These are phyloP conservation scores for Penicillium psychrosexuale DNA, from an alignment of 2,329 filamentous ascomycete genomes.

Conservation along the genomic window DNA sequence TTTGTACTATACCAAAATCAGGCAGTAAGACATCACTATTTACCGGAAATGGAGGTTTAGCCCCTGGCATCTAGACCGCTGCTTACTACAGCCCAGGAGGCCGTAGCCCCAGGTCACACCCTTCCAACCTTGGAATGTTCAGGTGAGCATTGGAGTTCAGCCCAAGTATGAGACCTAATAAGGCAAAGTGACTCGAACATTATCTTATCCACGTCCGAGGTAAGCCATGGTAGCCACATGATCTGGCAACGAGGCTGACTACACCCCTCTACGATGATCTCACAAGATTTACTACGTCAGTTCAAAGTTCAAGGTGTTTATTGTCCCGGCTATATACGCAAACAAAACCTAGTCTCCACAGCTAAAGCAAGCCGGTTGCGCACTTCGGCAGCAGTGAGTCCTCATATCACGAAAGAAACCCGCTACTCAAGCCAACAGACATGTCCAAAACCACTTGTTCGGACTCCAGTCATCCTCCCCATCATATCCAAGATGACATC, in stretches of 20 bases:
- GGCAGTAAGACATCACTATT: no score
- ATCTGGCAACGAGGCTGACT: neutral
- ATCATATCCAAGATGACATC: neutral
- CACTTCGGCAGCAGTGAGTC: neutral
- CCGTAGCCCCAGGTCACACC: neutral
- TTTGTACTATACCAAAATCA: no score
- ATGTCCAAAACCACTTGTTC: neutral
- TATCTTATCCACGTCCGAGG: neutral
- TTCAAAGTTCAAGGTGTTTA: slow-evolving; percentile 7
- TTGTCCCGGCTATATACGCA: neutral
- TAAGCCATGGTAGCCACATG: neutral
- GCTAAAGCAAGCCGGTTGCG: neutral
- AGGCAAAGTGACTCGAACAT: neutral
- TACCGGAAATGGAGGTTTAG: no score
- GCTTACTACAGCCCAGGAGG: no score
- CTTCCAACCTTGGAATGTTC: neutral
- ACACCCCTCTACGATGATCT: neutral
- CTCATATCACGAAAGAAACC: neutral
- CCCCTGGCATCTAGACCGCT: no score
- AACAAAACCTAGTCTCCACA: neutral
- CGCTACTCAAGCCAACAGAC: neutral
- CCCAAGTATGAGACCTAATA: neutral
- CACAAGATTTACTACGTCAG: neutral
- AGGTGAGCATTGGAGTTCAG: neutral
- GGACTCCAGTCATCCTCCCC: neutral